phyloP scores from a whole-genome alignment of 1,139 yeast genomes.

The Candida labiduridarum region DNA sequence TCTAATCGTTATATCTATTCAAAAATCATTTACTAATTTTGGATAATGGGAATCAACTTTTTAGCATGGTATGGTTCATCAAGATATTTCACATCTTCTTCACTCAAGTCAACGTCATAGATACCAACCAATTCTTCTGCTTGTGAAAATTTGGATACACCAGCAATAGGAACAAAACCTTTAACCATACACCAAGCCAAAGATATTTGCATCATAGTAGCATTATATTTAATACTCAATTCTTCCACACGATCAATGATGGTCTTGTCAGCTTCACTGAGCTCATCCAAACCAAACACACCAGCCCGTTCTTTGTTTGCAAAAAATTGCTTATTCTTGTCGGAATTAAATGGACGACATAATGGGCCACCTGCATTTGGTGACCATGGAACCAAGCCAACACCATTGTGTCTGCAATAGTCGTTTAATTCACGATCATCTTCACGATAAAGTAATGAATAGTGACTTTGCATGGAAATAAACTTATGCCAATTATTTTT shows the following conservation, averaged over 20 bases:
- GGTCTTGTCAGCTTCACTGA: conserved; percentile 26
- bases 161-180: conserved; percentile 60
- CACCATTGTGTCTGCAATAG: conserved; percentile 41
- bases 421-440: conserved; percentile 64
- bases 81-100: conserved; percentile 46
- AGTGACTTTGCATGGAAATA: conserved; percentile 59
- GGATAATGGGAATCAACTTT: background rate
- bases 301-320: conserved; percentile 9
- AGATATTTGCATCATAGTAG: conserved; percentile 56
- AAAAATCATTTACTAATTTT: too few species aligned
- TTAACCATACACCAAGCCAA: conserved; percentile 57
- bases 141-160: conserved; percentile 39
- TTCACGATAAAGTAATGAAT: conserved; percentile 57
- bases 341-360: conserved; percentile 29
- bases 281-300: conserved; percentile 2
- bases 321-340: conserved; percentile 11
- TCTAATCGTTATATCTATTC: background rate
- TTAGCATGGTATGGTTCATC: conserved; percentile 52
- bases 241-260: conserved; percentile 55
- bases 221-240: conserved; percentile 44
- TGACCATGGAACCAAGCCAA: conserved; percentile 55
- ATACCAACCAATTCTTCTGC: conserved; percentile 58
- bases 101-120: conserved; percentile 40
- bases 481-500: conserved; percentile 55
- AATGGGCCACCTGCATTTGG: conserved; percentile 52